A percentile compares a stretch with the other conserved stretches of the same genome.
These are phyloP conservation scores for Acorus calamus DNA, from an alignment of 106 monocot genomes.

Conservation along the genomic window DNA sequence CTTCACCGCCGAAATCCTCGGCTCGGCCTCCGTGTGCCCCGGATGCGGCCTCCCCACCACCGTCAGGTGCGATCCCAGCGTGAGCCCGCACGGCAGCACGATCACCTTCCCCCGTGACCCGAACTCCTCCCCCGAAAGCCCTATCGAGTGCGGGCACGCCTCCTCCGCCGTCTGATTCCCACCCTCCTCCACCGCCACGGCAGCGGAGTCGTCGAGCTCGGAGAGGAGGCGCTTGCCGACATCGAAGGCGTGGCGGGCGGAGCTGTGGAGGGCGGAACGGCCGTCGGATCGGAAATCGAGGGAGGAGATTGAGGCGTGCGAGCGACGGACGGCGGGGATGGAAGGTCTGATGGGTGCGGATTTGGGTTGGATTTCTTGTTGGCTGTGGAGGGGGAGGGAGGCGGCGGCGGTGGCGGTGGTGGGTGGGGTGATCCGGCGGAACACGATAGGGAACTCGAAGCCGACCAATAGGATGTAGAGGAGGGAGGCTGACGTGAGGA, in stretches of 20 bases:
- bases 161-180: conserved; percentile 20
- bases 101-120: conserved; percentile 30
- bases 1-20: conserved; percentile 39
- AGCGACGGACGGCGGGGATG: not conserved
- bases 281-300: conserved; percentile 18
- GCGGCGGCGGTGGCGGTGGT: not conserved
- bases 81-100: conserved; percentile 82
- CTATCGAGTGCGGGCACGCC: conserved; percentile 60
- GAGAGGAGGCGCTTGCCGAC: too few species aligned
- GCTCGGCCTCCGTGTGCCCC: too few species aligned
- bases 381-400: too few species aligned
- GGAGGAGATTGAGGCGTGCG: conserved; percentile 12
- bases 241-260: conserved; percentile 6
- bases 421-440: not conserved
- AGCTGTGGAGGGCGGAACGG: conserved; percentile 10
- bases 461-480: conserved; percentile 5
- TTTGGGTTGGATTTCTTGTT: too few species aligned
- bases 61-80: conserved; percentile 78
- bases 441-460: conserved; percentile 18
- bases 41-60: conserved; percentile 59
- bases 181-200: conserved; percentile 34
- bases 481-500: conserved; percentile 10
- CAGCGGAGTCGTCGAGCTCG: conserved; percentile 43
- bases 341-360: too few species aligned
- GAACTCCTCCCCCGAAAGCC: conserved; percentile 39